Evolutionary conservation across 306 rosid genomes (phyloP).

Genomic region (Dalbergia oliveri): DNA sequence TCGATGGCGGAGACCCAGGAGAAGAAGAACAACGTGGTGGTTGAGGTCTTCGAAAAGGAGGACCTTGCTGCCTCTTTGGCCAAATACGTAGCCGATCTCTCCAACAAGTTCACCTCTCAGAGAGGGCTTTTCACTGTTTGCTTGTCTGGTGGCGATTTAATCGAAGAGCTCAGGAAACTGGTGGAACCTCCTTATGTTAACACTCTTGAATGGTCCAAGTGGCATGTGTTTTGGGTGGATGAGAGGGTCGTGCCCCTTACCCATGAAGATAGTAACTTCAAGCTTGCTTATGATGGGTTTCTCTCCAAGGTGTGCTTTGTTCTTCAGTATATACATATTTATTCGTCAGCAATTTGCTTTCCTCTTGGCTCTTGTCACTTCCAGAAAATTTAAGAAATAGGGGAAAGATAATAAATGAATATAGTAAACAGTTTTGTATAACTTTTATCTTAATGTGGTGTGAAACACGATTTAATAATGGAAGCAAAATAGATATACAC

Average conservation of each 20-base stretch:
- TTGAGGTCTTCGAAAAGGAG: conserved; percentile 66
- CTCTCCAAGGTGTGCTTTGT: conserved; percentile 72
- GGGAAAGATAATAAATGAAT: too few relatives aligned
- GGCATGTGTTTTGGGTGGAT: conserved; percentile 96
- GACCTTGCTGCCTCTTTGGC: conserved; percentile 74
- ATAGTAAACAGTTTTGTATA: too few relatives aligned
- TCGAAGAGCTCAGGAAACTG: conserved; percentile 69
- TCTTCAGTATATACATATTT: neutral
- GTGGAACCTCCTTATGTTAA: conserved; percentile 73
- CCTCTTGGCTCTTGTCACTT: too few relatives aligned
- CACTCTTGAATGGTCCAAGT: conserved; percentile 79
- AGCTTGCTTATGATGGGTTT: conserved; percentile 89
- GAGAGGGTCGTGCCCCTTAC: conserved; percentile 94
- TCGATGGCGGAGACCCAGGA: conserved; percentile 55
- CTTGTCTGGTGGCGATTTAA: conserved; percentile 91
- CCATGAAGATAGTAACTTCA: conserved; percentile 91
- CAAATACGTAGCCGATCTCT: conserved; percentile 79
- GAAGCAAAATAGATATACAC: too few relatives aligned
- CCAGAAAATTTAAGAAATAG: too few relatives aligned
- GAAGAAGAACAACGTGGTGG: conserved; percentile 42
- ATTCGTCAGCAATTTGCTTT: too few relatives aligned
- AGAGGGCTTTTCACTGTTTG: conserved; percentile 84
- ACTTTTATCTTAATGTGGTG: too few relatives aligned
- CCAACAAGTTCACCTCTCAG: conserved; percentile 65
- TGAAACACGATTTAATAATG: too few relatives aligned